Conservation (phyloP, 78 protist genomes). For the Dictyostelium capitatum region DNA sequence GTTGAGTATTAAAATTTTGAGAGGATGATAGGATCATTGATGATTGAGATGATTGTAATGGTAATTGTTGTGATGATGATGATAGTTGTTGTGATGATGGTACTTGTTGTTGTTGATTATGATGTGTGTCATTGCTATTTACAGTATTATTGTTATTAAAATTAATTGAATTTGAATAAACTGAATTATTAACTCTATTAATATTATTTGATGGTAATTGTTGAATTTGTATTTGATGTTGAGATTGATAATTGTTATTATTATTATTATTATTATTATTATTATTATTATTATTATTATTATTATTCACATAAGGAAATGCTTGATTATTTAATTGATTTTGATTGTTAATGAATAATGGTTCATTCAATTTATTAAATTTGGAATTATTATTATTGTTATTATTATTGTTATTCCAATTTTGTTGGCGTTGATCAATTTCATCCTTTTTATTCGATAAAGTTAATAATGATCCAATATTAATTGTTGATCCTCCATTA, state of each 20-base stretch:
- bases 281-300: neutral
- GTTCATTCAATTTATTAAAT: neutral
- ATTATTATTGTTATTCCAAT: neutral
- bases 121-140: neutral
- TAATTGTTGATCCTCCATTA: neutral
- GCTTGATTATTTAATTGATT: neutral
- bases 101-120: neutral
- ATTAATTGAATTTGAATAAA: neutral
- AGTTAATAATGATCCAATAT: neutral
- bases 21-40: neutral
- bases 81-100: neutral
- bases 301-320: neutral
- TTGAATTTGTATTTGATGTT: neutral
- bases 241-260: neutral
- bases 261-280: conserved; percentile 11
- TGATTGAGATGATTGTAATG: neutral
- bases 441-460: neutral
- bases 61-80: neutral
- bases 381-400: conserved; percentile 1
- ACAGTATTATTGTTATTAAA: neutral
- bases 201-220: neutral
- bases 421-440: neutral
- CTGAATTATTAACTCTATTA: neutral
- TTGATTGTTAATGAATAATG: neutral
- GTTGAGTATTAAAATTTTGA: neutral